Conservation (phyloP, 2,329 filamentous ascomycete genomes). For the Colletotrichum godetiae region DNA sequence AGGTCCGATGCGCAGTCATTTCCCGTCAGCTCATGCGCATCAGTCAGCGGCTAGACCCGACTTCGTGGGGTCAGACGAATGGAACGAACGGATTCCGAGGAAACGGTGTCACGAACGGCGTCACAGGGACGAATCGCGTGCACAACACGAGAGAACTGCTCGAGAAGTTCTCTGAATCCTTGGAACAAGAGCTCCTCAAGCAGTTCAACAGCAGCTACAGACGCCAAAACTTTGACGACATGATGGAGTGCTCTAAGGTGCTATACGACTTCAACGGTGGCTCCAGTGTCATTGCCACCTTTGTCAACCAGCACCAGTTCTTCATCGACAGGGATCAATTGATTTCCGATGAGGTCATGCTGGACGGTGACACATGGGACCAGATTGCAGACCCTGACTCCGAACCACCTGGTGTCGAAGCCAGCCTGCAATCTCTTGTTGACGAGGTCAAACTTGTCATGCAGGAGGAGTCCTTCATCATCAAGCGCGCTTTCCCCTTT, state of each 20-base stretch:
- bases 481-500: slow-evolving; percentile 95
- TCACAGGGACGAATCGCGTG: slow-evolving; percentile 51
- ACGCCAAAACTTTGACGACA: slow-evolving; percentile 94
- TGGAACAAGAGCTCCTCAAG: slow-evolving; percentile 94
- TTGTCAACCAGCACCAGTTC: slow-evolving; percentile 99
- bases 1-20: slow-evolving; percentile 93
- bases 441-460: slow-evolving; percentile 96
- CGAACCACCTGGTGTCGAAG: slow-evolving; percentile 90
- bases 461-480: slow-evolving; percentile 96
- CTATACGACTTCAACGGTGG: slow-evolving; percentile 96
- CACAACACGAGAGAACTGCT: slow-evolving; percentile 87
- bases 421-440: slow-evolving; percentile 88
- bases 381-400: slow-evolving; percentile 93
- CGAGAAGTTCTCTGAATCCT: slow-evolving; percentile 94
- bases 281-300: slow-evolving; percentile 92
- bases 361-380: slow-evolving; percentile 86
- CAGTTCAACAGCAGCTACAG: slow-evolving; percentile 98
- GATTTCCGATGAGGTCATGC: slow-evolving; percentile 84
- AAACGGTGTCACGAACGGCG: slow-evolving; percentile 63
- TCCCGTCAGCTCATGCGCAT: slow-evolving; percentile 93
- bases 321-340: slow-evolving; percentile 97
- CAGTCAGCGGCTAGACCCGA: slow-evolving; percentile 87
- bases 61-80: slow-evolving; percentile 75
- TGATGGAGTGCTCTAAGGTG: slow-evolving; percentile 96
- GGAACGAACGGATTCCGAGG: slow-evolving; percentile 61